These are phyloP conservation scores for Aspergillus nanangensis DNA, from an alignment of 495 filamentous ascomycete genomes.

Conservation along the genomic window DNA sequence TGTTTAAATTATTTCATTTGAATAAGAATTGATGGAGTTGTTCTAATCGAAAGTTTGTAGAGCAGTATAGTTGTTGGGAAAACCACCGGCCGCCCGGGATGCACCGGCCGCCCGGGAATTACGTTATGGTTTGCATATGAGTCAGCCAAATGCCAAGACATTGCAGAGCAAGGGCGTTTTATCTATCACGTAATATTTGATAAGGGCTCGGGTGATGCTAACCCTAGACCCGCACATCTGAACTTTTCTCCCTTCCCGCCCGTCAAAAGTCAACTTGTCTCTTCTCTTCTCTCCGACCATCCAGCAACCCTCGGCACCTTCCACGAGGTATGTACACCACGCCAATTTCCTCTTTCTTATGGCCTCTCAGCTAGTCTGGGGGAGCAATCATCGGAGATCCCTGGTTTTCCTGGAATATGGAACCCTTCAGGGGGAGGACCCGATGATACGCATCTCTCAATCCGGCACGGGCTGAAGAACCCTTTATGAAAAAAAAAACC, in stretches of 20 bases:
- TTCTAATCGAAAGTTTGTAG: no score
- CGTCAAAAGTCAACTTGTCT: constrained; percentile 14
- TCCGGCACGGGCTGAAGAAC: constrained; percentile 88
- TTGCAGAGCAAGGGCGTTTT: no score
- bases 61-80: no score
- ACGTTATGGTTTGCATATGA: no score
- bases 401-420: constrained; percentile 2
- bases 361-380: constrained; percentile 48
- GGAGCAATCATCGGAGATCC: constrained; percentile 37
- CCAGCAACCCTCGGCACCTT: constrained; percentile 26
- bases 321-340: constrained; percentile 44
- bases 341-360: constrained; percentile 17
- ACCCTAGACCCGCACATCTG: constrained; percentile 34
- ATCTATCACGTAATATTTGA: constrained; percentile 24
- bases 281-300: constrained; percentile 12
- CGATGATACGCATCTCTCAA: constrained; percentile 71
- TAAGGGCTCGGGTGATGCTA: constrained; percentile 21
- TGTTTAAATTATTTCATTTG: no score
- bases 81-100: no score
- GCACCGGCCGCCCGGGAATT: no score
- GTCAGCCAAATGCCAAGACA: no score
- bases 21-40: no score
- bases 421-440: constrained; percentile 4
- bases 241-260: constrained; percentile 14
- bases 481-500: no score